Conservation (phyloP, 345 rosid genomes). For the Rhodamnia rubescens region DNA sequence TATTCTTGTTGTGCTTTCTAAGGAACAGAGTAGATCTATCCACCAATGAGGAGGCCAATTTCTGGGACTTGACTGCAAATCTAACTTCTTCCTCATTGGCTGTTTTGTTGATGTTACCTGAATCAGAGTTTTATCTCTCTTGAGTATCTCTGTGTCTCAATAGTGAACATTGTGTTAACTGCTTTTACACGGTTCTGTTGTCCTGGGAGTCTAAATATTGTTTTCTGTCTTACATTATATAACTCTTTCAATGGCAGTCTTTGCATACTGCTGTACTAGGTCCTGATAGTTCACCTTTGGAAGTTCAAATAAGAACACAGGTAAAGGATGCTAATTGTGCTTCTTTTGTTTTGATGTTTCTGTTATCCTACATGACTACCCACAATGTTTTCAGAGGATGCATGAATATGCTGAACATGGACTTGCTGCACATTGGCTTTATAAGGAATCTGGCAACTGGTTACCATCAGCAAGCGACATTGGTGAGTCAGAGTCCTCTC, state of each 20-base stretch:
- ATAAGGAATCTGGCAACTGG: conserved; percentile 49
- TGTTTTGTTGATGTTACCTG: background rate
- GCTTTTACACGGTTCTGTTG: background rate
- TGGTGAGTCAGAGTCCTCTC: conserved; percentile 37
- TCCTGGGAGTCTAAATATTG: background rate
- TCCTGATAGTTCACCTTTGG: conserved; percentile 60
- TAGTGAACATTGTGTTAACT: background rate
- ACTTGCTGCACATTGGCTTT: conserved; percentile 85
- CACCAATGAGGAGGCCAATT: background rate
- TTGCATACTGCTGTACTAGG: conserved; percentile 68
- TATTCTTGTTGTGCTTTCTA: background rate
- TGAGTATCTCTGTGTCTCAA: background rate
- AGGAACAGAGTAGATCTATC: background rate
- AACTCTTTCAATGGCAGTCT: conserved; percentile 31
- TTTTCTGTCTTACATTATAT: background rate
- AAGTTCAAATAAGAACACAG: conserved; percentile 80
- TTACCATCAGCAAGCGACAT: conserved; percentile 18
- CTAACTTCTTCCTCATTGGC: background rate
- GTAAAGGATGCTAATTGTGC: conserved; percentile 6
- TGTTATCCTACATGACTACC: background rate
- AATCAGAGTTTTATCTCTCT: background rate
- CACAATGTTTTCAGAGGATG: conserved; percentile 38
- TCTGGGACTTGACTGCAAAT: background rate
- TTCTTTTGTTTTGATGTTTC: background rate
- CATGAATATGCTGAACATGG: conserved; percentile 76